Conservation (phyloP, 2,329 filamentous ascomycete species). For the Scytalidium lignicola region DNA sequence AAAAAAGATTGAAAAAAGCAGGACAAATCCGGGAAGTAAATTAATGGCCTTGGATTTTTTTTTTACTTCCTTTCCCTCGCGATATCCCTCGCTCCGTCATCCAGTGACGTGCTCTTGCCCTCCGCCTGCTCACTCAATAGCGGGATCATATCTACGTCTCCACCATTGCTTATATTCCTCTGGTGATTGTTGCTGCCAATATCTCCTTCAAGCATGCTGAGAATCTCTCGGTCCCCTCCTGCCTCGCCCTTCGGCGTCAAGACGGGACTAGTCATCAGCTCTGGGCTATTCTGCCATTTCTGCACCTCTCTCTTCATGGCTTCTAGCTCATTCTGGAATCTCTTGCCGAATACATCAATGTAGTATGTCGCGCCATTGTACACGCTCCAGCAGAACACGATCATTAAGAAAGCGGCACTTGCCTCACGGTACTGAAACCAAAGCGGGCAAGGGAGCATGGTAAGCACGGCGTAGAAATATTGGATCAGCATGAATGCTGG, state of each 20-base stretch:
- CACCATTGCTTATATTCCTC: slow-evolving; percentile 3
- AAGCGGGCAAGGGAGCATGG: slow-evolving; percentile 88
- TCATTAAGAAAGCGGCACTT: slow-evolving; percentile 68
- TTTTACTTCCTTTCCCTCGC: slow-evolving; percentile 47
- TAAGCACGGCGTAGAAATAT: slow-evolving; percentile 82
- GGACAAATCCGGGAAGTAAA: no score
- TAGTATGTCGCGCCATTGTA: slow-evolving; percentile 98
- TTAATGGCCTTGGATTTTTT: no score
- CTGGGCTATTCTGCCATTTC: slow-evolving; percentile 71
- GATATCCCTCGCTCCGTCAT: slow-evolving; percentile 39
- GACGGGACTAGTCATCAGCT: slow-evolving; percentile 36
- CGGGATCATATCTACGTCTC: slow-evolving; percentile 49
- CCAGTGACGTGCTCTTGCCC: slow-evolving; percentile 35
- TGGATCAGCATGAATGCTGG: slow-evolving; percentile 94
- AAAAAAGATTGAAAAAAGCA: no score
- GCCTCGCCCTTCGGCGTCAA: slow-evolving; percentile 31
- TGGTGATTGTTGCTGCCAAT: not conserved
- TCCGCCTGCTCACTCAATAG: slow-evolving; percentile 45
- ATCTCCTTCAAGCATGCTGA: slow-evolving; percentile 9
- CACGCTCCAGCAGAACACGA: slow-evolving; percentile 89
- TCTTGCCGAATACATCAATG: slow-evolving; percentile 94
- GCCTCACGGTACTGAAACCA: slow-evolving; percentile 91
- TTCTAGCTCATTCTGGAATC: slow-evolving; percentile 95
- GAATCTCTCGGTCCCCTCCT: slow-evolving; percentile 10
- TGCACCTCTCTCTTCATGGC: slow-evolving; percentile 81